These are phyloP conservation scores for Chrysoporthe austroafricana DNA, from an alignment of 2,329 filamentous ascomycete genomes.

Conservation along the genomic window DNA sequence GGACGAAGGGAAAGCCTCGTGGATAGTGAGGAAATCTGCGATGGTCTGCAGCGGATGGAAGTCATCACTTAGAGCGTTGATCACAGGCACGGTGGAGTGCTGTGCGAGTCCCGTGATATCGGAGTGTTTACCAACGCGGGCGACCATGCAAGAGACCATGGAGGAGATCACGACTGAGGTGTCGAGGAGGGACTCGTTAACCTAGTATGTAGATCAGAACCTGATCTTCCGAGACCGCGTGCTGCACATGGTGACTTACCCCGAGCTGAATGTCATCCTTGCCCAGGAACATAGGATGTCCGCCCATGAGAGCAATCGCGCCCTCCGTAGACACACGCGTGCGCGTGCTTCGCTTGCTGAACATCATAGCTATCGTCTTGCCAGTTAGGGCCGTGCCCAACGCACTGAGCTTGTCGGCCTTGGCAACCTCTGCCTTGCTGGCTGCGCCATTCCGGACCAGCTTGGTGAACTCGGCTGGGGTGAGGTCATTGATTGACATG, in stretches of 20 bases:
- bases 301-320: slow-evolving; percentile 84
- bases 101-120: slow-evolving; percentile 73
- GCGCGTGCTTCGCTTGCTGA: slow-evolving; percentile 92
- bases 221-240: neutral
- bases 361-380: slow-evolving; percentile 91
- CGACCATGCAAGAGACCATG: slow-evolving; percentile 84
- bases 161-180: slow-evolving; percentile 92
- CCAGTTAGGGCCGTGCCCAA: slow-evolving; percentile 69
- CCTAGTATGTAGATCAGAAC: slow-evolving; percentile 39
- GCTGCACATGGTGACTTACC: slow-evolving; percentile 51
- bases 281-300: slow-evolving; percentile 94
- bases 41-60: slow-evolving; percentile 95
- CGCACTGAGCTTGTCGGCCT: slow-evolving; percentile 60
- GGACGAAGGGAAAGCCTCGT: slow-evolving; percentile 70
- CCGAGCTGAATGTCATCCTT: slow-evolving; percentile 96
- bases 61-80: slow-evolving; percentile 85
- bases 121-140: slow-evolving; percentile 76
- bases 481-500: slow-evolving; percentile 87
- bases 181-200: slow-evolving; percentile 94
- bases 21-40: slow-evolving; percentile 89
- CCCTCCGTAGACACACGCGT: slow-evolving; percentile 93
- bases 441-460: slow-evolving; percentile 81
- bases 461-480: slow-evolving; percentile 75
- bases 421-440: slow-evolving; percentile 79
- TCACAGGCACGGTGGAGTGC: slow-evolving; percentile 77